A percentile compares a stretch with the other conserved stretches of the same genome.
Conservation (phyloP, 2,329 filamentous ascomycete genomes). For the Arthrinium puccinioides region DNA sequence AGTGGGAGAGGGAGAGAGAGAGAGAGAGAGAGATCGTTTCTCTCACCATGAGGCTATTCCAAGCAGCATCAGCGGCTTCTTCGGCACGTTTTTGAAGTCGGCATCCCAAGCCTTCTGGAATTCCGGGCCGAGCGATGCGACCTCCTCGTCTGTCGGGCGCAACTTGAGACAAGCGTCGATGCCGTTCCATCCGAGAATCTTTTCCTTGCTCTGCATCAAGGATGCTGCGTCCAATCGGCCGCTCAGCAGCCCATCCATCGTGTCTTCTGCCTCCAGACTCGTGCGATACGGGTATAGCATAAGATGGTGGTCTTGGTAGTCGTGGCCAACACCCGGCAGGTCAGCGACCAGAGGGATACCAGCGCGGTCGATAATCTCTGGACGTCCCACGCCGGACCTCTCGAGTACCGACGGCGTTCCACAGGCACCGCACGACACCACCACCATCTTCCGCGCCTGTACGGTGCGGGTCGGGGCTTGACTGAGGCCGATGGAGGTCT, state of each 20-base stretch:
- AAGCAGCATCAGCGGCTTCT: slow-evolving; percentile 36
- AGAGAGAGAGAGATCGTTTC: slow-evolving; percentile 11
- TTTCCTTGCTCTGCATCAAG: slow-evolving; percentile 14
- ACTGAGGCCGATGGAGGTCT: slow-evolving; percentile 13
- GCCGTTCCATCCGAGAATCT: slow-evolving; percentile 44
- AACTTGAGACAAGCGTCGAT: slow-evolving; percentile 44
- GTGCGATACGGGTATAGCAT: slow-evolving; percentile 42
- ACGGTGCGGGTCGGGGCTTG: slow-evolving; percentile 23
- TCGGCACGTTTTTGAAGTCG: slow-evolving; percentile 33
- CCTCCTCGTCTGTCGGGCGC: slow-evolving; percentile 40
- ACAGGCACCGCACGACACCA: slow-evolving; percentile 39
- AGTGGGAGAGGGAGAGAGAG: too few species aligned
- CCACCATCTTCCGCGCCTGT: slow-evolving; percentile 46
- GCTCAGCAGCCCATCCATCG: slow-evolving; percentile 23
- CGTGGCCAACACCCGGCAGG: slow-evolving; percentile 43
- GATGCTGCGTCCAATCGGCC: slow-evolving; percentile 16
- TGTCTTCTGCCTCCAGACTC: slow-evolving; percentile 37
- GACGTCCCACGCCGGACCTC: slow-evolving; percentile 53
- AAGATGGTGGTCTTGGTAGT: slow-evolving; percentile 45
- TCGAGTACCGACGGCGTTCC: slow-evolving; percentile 52
- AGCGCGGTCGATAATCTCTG: slow-evolving; percentile 30
- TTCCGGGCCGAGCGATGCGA: slow-evolving; percentile 38
- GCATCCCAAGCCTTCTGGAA: slow-evolving; percentile 43
- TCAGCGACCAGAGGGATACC: slow-evolving; percentile 42
- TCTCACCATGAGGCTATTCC: slow-evolving; percentile 27